Evolutionary conservation across 352 stramenopile species (phyloP), one percentile per base, ranked within the genome.

Genomic region (Phytophthora meadii): DNA sequence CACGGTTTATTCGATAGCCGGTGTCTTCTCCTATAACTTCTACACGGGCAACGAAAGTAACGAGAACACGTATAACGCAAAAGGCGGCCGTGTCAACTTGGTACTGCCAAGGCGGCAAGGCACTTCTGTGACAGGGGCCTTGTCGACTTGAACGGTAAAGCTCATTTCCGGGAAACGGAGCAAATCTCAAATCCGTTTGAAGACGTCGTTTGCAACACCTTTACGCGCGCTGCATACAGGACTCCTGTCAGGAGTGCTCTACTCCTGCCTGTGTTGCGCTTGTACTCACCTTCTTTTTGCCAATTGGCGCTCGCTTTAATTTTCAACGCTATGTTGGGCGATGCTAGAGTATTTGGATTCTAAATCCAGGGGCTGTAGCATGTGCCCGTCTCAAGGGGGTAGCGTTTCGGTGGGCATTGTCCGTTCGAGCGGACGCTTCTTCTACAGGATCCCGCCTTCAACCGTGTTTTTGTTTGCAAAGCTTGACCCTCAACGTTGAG

Each of bases 401-500:
- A 53, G 28, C 47, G 8, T 54, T 54, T 54, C 48, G 48, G 48
- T 54, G 48, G 30, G 48, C 11, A 54, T 65, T 28, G 47, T 44
- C 27, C 44, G 14, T 15, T 60, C 28, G 51, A 49, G 24, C 51
- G 15, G 51, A 25, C 37, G 30, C 25, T 41, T 59, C 25, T 59
- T 48, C 14, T 50, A 48, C 37, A 17, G 27, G 25, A 42, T 59
- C 51, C 37, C 14, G 48, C 4, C 5, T 15, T 54, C 28, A 30
- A 40, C 40, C 30, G 17, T 54, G 28, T 39, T 54, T 54, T 42
- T 54, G 28, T 41, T 30, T 14, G 28, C 28, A 54, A 30, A 17
- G 28, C n/a, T 27, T 62, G 22, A 15, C 63, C 62, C 2, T 80
- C 68, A 47, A 36, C 0, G 55, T 77, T 49, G 8, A 37, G 30